phyloP scores from a whole-genome alignment of 257 asterid genomes.

The Rubia yunnanensis region DNA sequence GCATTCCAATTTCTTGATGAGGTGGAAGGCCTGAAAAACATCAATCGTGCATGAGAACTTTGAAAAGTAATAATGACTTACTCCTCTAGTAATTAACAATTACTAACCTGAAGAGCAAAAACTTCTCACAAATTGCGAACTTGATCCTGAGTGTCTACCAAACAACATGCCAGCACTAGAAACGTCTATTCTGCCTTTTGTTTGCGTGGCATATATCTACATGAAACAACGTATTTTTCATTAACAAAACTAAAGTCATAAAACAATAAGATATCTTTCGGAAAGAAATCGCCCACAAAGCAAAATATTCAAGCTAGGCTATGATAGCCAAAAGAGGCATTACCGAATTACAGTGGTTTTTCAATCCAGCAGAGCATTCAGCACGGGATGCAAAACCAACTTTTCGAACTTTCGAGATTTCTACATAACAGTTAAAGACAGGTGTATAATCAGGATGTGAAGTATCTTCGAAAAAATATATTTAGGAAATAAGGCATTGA shows the following conservation, averaged over 20 bases:
- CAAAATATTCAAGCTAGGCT: not conserved
- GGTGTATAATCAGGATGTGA: slow-evolving; percentile 1
- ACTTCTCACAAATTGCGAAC: slow-evolving; percentile 25
- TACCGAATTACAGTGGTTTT: slow-evolving; percentile 25
- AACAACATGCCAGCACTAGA: slow-evolving; percentile 33
- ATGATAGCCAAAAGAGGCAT: slow-evolving; percentile 27
- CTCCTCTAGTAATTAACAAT: not conserved
- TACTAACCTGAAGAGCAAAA: slow-evolving; percentile 63
- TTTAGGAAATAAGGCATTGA: slow-evolving; percentile 14
- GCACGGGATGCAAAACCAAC: slow-evolving; percentile 25
- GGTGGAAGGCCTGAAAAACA: slow-evolving; percentile 74
- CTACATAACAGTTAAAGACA: slow-evolving; percentile 25
- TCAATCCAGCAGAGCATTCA: slow-evolving; percentile 21
- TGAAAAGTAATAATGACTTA: not conserved
- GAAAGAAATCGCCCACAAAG: slow-evolving; percentile 7
- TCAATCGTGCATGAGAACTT: not conserved
- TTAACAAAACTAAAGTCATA: not conserved
- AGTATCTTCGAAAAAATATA: not conserved
- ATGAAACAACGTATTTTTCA: slow-evolving; percentile 11
- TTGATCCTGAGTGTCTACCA: slow-evolving; percentile 45
- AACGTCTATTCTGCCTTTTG: slow-evolving; percentile 27
- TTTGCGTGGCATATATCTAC: slow-evolving; percentile 37
- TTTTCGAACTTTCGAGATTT: slow-evolving; percentile 26
- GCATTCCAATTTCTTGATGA: slow-evolving; percentile 98
- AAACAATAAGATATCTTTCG: not conserved